Base-by-base conservation (phyloP, 331 rosid genomes). In the Quercus phellos region DNA sequence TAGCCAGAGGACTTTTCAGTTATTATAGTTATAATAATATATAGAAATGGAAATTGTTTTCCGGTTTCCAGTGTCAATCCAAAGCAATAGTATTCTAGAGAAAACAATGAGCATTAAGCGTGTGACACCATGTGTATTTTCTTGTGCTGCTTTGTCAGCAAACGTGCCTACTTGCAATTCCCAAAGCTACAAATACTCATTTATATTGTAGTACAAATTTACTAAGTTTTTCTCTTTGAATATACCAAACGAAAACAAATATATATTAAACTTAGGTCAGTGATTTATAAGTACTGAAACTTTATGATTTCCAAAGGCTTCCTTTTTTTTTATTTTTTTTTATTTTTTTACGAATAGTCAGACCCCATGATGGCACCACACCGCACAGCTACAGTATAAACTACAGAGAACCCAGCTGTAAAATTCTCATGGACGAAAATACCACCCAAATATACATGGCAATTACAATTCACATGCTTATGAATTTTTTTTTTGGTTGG, bases 81-180 rank as follows among this genome's bases (percentile, higher is more conserved):
- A 30, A 12, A 29, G 43, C 22, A 30, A 64, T 17, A 7, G 3
- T 18, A 11, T 13, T 46, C 3, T 12, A 30, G 50, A 8, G 26
- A 32, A 66, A 66, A 18, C 70, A 73, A 14, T 67, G 58, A 21
- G 30, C 51, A 55, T 32, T 21, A 50, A 76, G 77, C 56, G 74
- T 29, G 61, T 73, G 82, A n/a, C n/a, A 71, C 63, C 83, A 78
- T 71, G 79, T 74, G 81, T 72, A 55, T 51, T 26, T 46, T 55
- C 19, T 70, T 55, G 72, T 55, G 87, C 74, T 54, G 86, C 85
- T 55, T n/a, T 86, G 82, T 82, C 92, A 86, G 83, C 82, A 51
- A 80, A 71, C 80, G 67, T 72, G 84, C 69, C 85, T 79, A 69
- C 81, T 72, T 70, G 83, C 84, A 83, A 80, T 78, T 86, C 87